Evolutionary conservation across 2,329 filamentous ascomycete genomes (phyloP).

Genomic region (Neonectria punicea): DNA sequence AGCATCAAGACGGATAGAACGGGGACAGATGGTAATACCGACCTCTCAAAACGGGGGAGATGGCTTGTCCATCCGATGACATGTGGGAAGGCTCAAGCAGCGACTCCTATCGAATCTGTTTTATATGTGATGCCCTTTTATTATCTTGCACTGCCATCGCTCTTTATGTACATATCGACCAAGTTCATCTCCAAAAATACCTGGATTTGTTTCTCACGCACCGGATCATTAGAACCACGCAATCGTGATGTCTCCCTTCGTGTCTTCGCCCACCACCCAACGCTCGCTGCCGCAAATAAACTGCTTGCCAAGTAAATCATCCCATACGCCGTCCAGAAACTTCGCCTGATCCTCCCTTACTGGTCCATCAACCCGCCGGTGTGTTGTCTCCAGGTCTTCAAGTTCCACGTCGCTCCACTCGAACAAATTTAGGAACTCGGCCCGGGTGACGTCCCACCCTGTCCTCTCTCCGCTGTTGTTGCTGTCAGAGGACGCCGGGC

Average conservation of each 20-base stretch:
- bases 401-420: slow-evolving; percentile 20
- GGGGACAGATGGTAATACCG: slow-evolving; percentile 24
- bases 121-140: slow-evolving; percentile 31
- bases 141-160: slow-evolving; percentile 7
- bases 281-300: slow-evolving; percentile 68
- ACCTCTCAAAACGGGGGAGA: slow-evolving; percentile 22
- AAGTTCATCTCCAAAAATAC: slow-evolving; percentile 37
- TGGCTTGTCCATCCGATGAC: slow-evolving; percentile 22
- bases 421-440: slow-evolving; percentile 9
- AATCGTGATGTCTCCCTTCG: slow-evolving; percentile 61
- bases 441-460: slow-evolving; percentile 12
- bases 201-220: slow-evolving; percentile 2
- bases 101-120: slow-evolving; percentile 32
- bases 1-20: slow-evolving; percentile 28
- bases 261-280: slow-evolving; percentile 70
- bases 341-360: slow-evolving; percentile 48
- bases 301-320: slow-evolving; percentile 61
- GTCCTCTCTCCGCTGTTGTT: background rate
- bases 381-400: slow-evolving; percentile 15
- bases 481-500: background rate
- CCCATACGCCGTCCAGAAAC: slow-evolving; percentile 57
- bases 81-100: slow-evolving; percentile 28
- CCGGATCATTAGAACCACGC: slow-evolving; percentile 55
- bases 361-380: slow-evolving; percentile 27
- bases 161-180: slow-evolving; percentile 18